Evolutionary conservation across 495 filamentous ascomycete genomes (phyloP), one percentile per base, ranked within the genome.

Genomic region (Usnea hakonensis): DNA sequence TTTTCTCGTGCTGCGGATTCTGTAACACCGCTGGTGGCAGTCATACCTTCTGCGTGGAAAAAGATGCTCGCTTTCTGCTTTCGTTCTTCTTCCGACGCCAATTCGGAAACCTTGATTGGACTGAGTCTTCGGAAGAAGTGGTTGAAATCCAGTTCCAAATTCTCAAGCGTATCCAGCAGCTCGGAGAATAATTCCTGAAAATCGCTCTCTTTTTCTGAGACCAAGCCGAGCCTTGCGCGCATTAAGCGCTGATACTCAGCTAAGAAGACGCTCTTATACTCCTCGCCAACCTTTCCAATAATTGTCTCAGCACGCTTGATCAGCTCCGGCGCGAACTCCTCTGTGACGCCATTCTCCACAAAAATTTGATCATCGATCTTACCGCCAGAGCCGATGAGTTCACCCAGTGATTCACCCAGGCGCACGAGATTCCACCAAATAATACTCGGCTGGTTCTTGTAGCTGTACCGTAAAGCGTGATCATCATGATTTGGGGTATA

Each of bases 351-450:
- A 10, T 89, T 77, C 11, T 80, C 76, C 21, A 90, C 69, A 66
- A 97, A 97, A 13, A 70, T 73, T 17, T 81, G 73, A 5, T 85
- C 81, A 69, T 97, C 91, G 44, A 90, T 83, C 35, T 72, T 69
- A 19, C 77, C 69, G 3, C 87, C 90, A 0, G 85, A 82, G 43
- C 91, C 94, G 28, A 97, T 81, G 6, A 95, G 81, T 72, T 98
- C 94, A 43, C 90, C 94, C 0, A 97, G 72, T n/a, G 86, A 83
- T 75, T 97, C 94, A 58, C 90, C 94, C 0, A 98, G 81, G 28
- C 94, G 85, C 14, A 96, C 90, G 5, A 98, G 81, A 68, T 98
- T 98, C 94, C 94, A 98, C 94, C 94, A 98, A 70, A 98, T 91
- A 46, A 97, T 88, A 52, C 86, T 90, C 2, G 94, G 91, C 69